Evolutionary conservation across 179 eudicot species (phyloP).

Genomic region (Patellifolia procumbens): DNA sequence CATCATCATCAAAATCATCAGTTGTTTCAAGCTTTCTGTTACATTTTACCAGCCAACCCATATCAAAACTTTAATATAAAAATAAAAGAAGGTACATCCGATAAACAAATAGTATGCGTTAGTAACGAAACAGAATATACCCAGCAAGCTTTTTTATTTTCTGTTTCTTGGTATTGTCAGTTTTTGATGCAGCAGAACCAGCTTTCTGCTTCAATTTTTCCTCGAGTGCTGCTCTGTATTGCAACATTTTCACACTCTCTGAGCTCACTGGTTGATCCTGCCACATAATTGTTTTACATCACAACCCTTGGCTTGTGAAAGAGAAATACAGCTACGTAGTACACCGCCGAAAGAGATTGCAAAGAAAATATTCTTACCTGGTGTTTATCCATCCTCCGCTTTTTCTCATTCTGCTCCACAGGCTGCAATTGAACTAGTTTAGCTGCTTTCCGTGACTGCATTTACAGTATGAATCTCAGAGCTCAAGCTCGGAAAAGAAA

Average conservation of each 20-base stretch:
- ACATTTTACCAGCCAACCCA: constrained; percentile 20
- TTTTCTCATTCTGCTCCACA: constrained; percentile 29
- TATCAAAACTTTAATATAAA: neutral
- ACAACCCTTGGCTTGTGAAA: constrained; percentile 18
- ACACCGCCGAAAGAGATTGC: neutral
- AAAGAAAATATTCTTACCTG: constrained; percentile 41
- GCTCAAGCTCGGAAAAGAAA: constrained; percentile 1
- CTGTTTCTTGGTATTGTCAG: constrained; percentile 35
- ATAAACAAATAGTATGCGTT: neutral
- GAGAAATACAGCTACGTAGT: neutral
- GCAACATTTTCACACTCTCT: constrained; percentile 86
- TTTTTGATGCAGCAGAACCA: constrained; percentile 45
- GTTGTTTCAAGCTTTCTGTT: constrained; percentile 72
- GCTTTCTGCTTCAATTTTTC: constrained; percentile 82
- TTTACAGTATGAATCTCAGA: constrained; percentile 15
- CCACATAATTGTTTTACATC: constrained; percentile 13
- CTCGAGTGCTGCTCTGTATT: constrained; percentile 80
- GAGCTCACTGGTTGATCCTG: constrained; percentile 61
- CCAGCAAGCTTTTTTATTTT: constrained; percentile 45
- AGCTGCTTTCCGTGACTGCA: constrained; percentile 32
- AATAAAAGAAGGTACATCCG: neutral
- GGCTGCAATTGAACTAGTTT: constrained; percentile 40
- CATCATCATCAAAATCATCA: constrained; percentile 91
- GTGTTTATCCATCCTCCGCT: constrained; percentile 32
- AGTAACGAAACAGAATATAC: constrained; percentile 23